A percentile compares a stretch with the other conserved stretches of the same genome.
These are phyloP conservation scores for Penicillium italicum DNA, from an alignment of 2,329 filamentous ascomycete species.

Conservation along the genomic window DNA sequence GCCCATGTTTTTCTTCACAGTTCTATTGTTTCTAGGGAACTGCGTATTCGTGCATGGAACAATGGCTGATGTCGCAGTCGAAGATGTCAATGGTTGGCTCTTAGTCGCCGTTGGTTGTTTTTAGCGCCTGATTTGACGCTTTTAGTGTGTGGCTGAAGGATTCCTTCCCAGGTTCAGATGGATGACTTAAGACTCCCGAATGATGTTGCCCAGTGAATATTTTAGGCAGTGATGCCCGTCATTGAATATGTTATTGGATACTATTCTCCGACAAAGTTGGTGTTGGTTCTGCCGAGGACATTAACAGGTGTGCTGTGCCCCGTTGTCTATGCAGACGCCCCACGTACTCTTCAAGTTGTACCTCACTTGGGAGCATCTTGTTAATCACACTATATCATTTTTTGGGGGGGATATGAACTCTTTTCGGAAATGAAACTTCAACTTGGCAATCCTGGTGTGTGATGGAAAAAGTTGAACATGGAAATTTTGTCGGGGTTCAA, in stretches of 20 bases:
- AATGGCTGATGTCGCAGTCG: background rate
- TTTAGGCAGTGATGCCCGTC: background rate
- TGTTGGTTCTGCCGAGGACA: background rate
- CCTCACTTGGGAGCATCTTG: background rate
- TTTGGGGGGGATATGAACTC: background rate
- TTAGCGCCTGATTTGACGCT: constrained; percentile 14
- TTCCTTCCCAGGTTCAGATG: background rate
- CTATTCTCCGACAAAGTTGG: background rate
- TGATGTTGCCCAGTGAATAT: constrained; percentile 1
- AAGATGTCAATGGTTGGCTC: constrained; percentile 11
- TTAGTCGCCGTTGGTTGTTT: constrained; percentile 4
- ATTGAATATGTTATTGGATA: background rate
- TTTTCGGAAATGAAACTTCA: background rate
- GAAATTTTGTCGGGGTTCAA: background rate
- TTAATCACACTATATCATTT: background rate
- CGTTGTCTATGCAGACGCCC: background rate
- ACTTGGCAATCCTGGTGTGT: background rate
- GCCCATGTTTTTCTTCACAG: background rate
- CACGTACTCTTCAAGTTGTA: background rate
- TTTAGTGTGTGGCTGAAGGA: constrained; percentile 1
- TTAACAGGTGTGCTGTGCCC: background rate
- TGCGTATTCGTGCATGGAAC: background rate
- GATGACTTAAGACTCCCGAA: background rate
- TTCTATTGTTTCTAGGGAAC: background rate
- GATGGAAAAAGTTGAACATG: background rate